Conservation (phyloP, 371 early-diverging fungal species). For the Batrachochytrium dendrobatidis region DNA sequence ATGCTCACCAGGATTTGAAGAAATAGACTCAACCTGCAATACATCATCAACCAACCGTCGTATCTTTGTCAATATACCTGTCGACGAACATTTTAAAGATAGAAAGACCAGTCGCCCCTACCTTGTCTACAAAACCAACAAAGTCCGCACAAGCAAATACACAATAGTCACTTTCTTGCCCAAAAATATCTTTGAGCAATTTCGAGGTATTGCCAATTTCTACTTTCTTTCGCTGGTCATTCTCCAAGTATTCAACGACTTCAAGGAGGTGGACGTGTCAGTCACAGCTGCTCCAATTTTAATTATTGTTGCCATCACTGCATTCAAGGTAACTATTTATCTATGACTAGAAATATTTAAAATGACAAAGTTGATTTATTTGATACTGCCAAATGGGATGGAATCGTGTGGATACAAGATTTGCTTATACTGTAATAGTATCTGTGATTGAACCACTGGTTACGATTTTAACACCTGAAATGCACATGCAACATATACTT, state of each 20-base stretch:
- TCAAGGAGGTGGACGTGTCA: constrained; percentile 61
- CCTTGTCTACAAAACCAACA: constrained; percentile 20
- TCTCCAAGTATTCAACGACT: constrained; percentile 75
- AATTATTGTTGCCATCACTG: constrained; percentile 80
- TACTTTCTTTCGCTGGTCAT: constrained; percentile 93
- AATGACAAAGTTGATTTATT: too few species aligned
- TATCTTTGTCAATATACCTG: constrained; percentile 10
- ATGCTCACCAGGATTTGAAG: background rate
- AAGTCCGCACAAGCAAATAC: constrained; percentile 85
- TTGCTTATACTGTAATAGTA: background rate
- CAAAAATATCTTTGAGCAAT: constrained; percentile 94
- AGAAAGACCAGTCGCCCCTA: constrained; percentile 7
- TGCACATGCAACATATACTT: too few species aligned
- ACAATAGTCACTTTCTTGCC: constrained; percentile 87
- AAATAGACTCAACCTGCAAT: background rate
- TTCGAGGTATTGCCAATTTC: constrained; percentile 88
- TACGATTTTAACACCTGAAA: too few species aligned
- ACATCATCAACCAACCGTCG: constrained; percentile 12
- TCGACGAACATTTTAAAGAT: constrained; percentile 9
- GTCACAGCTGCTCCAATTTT: constrained; percentile 85
- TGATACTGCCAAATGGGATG: background rate
- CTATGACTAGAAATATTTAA: too few species aligned
- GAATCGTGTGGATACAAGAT: background rate
- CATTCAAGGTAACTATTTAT: constrained; percentile 58
- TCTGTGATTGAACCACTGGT: background rate